Evolutionary conservation across 2,329 filamentous ascomycete genomes (phyloP).

Genomic region (Alternaria ventricosa): DNA sequence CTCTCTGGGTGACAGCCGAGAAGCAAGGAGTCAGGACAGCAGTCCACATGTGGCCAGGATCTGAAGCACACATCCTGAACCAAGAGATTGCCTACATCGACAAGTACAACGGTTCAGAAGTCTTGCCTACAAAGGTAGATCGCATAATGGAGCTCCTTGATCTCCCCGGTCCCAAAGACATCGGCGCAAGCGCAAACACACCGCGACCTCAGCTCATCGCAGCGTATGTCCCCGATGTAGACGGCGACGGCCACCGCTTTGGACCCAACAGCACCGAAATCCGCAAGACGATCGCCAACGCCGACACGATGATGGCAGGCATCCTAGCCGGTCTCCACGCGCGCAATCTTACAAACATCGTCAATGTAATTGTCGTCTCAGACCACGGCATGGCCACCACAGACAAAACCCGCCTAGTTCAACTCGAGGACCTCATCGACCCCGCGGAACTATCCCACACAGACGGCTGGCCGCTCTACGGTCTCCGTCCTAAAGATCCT

Average conservation of each 20-base stretch:
- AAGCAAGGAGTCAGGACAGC: slow-evolving; percentile 77
- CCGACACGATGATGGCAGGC: slow-evolving; percentile 80
- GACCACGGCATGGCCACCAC: slow-evolving; percentile 99
- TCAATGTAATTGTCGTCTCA: slow-evolving; percentile 95
- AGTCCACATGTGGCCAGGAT: slow-evolving; percentile 99
- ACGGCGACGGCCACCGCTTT: slow-evolving; percentile 83
- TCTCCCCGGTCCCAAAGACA: slow-evolving; percentile 72
- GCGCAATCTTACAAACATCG: slow-evolving; percentile 85
- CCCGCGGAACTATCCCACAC: slow-evolving; percentile 77
- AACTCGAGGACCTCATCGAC: slow-evolving; percentile 89
- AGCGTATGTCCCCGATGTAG: slow-evolving; percentile 92
- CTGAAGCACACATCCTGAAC: slow-evolving; percentile 82
- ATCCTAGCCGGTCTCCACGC: slow-evolving; percentile 78
- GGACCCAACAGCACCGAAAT: slow-evolving; percentile 97
- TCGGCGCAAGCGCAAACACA: slow-evolving; percentile 54
- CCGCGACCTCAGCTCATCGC: slow-evolving; percentile 89
- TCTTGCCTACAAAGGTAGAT: slow-evolving; percentile 75
- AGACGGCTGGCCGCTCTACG: slow-evolving; percentile 94
- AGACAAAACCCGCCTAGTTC: slow-evolving; percentile 77
- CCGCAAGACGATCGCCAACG: slow-evolving; percentile 74
- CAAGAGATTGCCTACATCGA: slow-evolving; percentile 82
- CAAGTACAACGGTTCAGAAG: slow-evolving; percentile 80
- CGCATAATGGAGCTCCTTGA: slow-evolving; percentile 85
- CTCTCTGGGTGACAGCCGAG: slow-evolving; percentile 93
- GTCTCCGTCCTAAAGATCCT: slow-evolving; percentile 78